Conservation (phyloP, 768 basidiomycete species). For the Multifurca ochricompacta region DNA sequence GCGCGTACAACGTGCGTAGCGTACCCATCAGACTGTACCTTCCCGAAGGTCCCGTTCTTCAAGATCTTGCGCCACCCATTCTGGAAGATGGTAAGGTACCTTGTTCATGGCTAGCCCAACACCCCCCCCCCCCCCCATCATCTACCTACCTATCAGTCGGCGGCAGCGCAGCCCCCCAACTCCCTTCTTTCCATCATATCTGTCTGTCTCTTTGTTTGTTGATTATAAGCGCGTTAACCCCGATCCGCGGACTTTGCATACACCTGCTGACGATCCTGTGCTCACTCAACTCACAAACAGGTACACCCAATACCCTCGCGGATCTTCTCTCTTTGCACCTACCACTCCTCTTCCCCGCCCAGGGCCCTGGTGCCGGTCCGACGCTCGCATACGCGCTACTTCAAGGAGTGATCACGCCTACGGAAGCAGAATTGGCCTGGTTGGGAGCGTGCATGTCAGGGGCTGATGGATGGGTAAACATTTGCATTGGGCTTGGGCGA, state of each 20-base stretch:
- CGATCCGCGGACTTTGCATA: slow-evolving; percentile 6
- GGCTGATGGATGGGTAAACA: slow-evolving; percentile 92
- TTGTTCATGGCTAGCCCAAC: background rate
- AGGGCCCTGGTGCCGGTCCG: slow-evolving; percentile 17
- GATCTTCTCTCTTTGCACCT: slow-evolving; percentile 63
- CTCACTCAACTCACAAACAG: too few relatives aligned
- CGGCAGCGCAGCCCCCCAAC: too few relatives aligned
- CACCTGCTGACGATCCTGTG: slow-evolving; percentile 18
- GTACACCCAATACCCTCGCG: slow-evolving; percentile 62
- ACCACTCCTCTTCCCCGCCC: slow-evolving; percentile 68
- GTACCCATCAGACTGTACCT: slow-evolving; percentile 87
- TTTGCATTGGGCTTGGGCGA: slow-evolving; percentile 57
- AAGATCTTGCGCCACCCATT: slow-evolving; percentile 80
- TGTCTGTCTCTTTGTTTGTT: too few relatives aligned
- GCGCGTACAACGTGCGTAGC: slow-evolving; percentile 79
- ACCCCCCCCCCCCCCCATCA: background rate
- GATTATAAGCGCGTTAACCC: background rate
- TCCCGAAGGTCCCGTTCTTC: slow-evolving; percentile 83
- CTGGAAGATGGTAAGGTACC: slow-evolving; percentile 59
- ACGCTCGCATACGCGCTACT: slow-evolving; percentile 66
- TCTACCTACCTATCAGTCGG: too few relatives aligned
- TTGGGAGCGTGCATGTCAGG: slow-evolving; percentile 86
- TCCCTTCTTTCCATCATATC: too few relatives aligned
- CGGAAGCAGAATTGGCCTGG: slow-evolving; percentile 90
- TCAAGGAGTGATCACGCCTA: slow-evolving; percentile 78